Evolutionary conservation across 2,329 filamentous ascomycete species (phyloP).

Genomic region (Aspergillus alliaceus): DNA sequence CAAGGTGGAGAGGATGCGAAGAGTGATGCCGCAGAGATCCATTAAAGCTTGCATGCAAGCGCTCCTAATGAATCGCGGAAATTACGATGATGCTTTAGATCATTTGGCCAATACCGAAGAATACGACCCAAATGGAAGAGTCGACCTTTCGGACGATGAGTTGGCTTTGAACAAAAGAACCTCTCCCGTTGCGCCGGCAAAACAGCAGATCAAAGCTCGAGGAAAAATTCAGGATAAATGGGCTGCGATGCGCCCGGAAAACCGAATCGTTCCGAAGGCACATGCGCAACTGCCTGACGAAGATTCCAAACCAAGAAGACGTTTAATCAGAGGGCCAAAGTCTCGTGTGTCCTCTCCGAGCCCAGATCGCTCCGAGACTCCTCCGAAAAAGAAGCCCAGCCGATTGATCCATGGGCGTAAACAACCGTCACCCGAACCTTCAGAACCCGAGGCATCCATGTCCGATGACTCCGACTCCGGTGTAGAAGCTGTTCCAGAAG

Average conservation of each 20-base stretch:
- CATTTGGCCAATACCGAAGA: conserved; percentile 46
- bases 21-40: conserved; percentile 48
- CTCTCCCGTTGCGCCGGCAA: conserved; percentile 35
- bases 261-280: conserved; percentile 7
- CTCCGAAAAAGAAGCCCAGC: conserved; percentile 29
- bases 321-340: conserved; percentile 40
- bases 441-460: conserved; percentile 39
- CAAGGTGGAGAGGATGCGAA: conserved; percentile 55
- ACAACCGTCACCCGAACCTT: conserved; percentile 30
- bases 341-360: conserved; percentile 29
- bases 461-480: conserved; percentile 48
- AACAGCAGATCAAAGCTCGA: conserved; percentile 56
- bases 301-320: conserved; percentile 34
- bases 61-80: conserved; percentile 51
- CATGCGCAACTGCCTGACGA: conserved; percentile 20
- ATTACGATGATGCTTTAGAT: conserved; percentile 56
- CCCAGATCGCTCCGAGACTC: conserved; percentile 19
- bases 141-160: conserved; percentile 44
- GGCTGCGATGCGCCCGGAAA: conserved; percentile 46
- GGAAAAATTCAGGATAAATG: conserved; percentile 61
- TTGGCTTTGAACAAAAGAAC: conserved; percentile 27
- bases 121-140: conserved; percentile 10
- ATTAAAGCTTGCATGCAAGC: conserved; percentile 52
- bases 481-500: conserved; percentile 40
- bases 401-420: conserved; percentile 54